phyloP scores from a whole-genome alignment of 345 rosid species.

The Diplotaxis tenuifolia region DNA sequence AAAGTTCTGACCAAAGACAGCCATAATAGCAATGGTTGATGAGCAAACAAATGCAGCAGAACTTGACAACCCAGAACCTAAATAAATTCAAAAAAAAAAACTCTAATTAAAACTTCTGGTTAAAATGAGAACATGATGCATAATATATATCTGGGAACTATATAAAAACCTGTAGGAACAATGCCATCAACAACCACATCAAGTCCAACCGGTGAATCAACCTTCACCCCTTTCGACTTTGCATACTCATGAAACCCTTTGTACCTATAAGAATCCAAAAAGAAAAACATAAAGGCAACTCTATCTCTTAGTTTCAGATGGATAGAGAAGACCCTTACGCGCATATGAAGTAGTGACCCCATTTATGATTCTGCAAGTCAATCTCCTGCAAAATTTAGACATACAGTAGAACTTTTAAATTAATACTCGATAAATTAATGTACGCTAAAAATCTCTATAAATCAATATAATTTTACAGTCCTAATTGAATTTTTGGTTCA shows the following conservation, averaged over 20 bases:
- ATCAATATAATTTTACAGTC: too few species aligned
- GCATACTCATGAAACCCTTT: conserved; percentile 81
- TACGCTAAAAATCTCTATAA: too few species aligned
- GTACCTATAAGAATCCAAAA: conserved; percentile 48
- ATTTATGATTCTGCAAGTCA: conserved; percentile 83
- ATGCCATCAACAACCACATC: conserved; percentile 88
- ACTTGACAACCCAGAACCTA: conserved; percentile 95
- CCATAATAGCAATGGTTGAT: conserved; percentile 91
- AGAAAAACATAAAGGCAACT: not conserved
- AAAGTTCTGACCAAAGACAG: conserved; percentile 58
- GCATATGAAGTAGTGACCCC: conserved; percentile 96
- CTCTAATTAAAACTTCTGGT: not conserved
- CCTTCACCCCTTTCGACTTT: conserved; percentile 65
- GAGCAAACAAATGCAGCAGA: conserved; percentile 98
- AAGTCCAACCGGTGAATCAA: conserved; percentile 74
- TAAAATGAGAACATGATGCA: not conserved
- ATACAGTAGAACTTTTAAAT: too few species aligned
- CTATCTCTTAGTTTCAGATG: not conserved
- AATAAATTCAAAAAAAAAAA: not conserved
- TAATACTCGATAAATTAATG: too few species aligned
- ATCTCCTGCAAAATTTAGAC: conserved; percentile 54
- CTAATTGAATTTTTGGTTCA: too few species aligned
- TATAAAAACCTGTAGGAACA: conserved; percentile 84
- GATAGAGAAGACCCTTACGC: conserved; percentile 53
- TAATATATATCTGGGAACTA: not conserved